Conservation (phyloP, 495 filamentous ascomycete species). For the Talaromyces wortmannii region DNA sequence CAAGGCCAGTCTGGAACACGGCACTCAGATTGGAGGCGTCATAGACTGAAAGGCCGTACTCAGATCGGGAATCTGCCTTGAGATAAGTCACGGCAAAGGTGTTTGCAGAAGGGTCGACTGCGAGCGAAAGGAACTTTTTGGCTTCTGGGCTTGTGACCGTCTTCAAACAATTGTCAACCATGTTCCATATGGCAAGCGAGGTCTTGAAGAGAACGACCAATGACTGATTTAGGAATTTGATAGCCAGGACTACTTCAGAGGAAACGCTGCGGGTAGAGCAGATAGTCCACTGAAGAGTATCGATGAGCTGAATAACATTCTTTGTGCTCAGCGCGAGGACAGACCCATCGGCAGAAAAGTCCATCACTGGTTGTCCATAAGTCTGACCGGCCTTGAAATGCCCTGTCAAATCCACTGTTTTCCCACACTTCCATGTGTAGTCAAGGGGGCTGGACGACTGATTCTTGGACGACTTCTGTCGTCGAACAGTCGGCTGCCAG, state of each 20-base stretch:
- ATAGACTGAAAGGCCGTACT: conserved; percentile 17
- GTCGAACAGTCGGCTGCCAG: conserved; percentile 65
- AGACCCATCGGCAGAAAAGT: conserved; percentile 84
- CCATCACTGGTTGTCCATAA: conserved; percentile 33
- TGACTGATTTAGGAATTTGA: conserved; percentile 25
- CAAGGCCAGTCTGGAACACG: conserved; percentile 18
- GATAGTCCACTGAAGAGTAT: conserved; percentile 24
- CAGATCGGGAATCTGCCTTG: neutral
- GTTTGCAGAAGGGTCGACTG: conserved; percentile 26
- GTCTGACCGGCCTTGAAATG: conserved; percentile 20
- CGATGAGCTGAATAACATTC: conserved; percentile 26
- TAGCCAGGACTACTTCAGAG: conserved; percentile 19
- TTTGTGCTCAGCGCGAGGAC: conserved; percentile 58
- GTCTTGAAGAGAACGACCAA: conserved; percentile 28
- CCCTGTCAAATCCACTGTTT: conserved; percentile 44
- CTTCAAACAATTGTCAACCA: conserved; percentile 31
- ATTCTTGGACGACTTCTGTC: conserved; percentile 53
- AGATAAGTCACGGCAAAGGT: conserved; percentile 27
- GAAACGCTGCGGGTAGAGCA: conserved; percentile 24
- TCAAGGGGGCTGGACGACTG: conserved; percentile 45
- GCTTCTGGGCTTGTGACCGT: conserved; percentile 13
- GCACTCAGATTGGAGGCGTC: conserved; percentile 22
- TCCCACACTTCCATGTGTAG: conserved; percentile 67
- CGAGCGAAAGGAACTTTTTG: conserved; percentile 9
- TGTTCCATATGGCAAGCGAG: conserved; percentile 35